Conservation (phyloP, 345 rosid genomes). For the Eucalyptus melliodora region DNA sequence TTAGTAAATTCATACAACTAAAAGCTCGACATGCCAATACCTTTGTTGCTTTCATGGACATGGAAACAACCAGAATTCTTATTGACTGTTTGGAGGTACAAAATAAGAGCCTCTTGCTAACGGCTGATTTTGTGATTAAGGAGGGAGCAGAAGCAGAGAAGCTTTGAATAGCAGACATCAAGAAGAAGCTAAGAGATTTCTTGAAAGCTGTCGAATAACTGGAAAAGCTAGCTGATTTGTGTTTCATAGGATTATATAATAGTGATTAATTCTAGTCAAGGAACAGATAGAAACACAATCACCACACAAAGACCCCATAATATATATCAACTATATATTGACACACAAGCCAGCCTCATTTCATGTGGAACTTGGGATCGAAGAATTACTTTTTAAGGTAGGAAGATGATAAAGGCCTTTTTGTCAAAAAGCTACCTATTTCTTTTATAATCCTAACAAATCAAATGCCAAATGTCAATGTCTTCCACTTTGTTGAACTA, state of each 20-base stretch:
- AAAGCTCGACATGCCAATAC: background rate
- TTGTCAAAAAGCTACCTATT: too few relatives aligned
- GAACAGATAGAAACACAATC: too few relatives aligned
- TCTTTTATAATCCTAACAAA: too few relatives aligned
- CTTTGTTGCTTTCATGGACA: background rate
- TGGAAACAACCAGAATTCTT: too few relatives aligned
- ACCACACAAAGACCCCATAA: too few relatives aligned
- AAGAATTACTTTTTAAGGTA: too few relatives aligned
- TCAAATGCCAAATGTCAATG: background rate
- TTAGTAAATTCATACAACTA: background rate
- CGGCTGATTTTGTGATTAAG: background rate
- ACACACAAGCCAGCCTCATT: too few relatives aligned
- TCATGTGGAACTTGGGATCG: too few relatives aligned
- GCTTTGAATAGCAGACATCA: background rate
- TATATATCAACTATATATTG: too few relatives aligned
- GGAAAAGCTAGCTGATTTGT: background rate
- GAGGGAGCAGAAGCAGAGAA: background rate
- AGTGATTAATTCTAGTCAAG: too few relatives aligned
- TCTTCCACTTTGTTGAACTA: background rate
- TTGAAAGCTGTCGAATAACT: background rate
- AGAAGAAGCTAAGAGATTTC: background rate
- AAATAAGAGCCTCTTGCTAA: background rate
- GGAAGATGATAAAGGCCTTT: too few relatives aligned
- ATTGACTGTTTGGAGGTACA: background rate
- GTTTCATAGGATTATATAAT: too few relatives aligned